Evolutionary conservation across 768 basidiomycete genomes (phyloP).

Genomic region (Leccinum imitatum): DNA sequence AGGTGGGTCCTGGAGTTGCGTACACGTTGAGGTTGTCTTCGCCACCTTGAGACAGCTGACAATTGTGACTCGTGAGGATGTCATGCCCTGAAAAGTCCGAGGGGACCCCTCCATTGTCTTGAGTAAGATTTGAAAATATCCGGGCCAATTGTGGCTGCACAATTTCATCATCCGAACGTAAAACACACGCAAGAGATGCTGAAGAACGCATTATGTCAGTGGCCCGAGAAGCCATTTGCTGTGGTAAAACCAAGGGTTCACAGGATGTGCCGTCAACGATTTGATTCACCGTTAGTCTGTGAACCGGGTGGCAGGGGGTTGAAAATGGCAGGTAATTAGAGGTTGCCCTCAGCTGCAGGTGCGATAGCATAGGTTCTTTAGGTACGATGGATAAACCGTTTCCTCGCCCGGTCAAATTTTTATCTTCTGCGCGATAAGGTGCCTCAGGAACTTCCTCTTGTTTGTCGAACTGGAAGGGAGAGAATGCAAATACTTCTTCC

Average conservation of each 20-base stretch:
- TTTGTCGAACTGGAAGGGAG: conserved; percentile 23
- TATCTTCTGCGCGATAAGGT: conserved; percentile 2
- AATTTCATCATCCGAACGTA: conserved; percentile 19
- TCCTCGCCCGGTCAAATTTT: background rate
- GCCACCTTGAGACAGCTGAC: conserved; percentile 3
- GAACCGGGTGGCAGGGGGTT: conserved; percentile 20
- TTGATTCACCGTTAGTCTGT: background rate
- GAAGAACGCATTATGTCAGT: conserved; percentile 12
- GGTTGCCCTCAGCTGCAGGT: background rate
- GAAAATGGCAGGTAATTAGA: conserved; percentile 21
- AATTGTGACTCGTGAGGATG: conserved; percentile 1
- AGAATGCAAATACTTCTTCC: conserved; percentile 30
- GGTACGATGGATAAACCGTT: background rate
- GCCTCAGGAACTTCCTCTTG: background rate
- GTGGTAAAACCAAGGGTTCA: conserved; percentile 5
- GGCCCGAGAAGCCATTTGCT: conserved; percentile 9
- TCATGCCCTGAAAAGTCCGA: conserved; percentile 16
- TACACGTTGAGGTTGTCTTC: conserved; percentile 29
- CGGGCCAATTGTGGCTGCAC: conserved; percentile 2
- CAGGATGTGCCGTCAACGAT: conserved; percentile 1
- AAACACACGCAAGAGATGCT: conserved; percentile 10
- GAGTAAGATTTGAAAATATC: conserved; percentile 8
- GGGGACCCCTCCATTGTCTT: conserved; percentile 7
- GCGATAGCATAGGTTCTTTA: background rate
- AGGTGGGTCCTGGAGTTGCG: conserved; percentile 50